These are phyloP conservation scores for Boletus fagicola DNA, from an alignment of 768 basidiomycete species.

Conservation along the genomic window DNA sequence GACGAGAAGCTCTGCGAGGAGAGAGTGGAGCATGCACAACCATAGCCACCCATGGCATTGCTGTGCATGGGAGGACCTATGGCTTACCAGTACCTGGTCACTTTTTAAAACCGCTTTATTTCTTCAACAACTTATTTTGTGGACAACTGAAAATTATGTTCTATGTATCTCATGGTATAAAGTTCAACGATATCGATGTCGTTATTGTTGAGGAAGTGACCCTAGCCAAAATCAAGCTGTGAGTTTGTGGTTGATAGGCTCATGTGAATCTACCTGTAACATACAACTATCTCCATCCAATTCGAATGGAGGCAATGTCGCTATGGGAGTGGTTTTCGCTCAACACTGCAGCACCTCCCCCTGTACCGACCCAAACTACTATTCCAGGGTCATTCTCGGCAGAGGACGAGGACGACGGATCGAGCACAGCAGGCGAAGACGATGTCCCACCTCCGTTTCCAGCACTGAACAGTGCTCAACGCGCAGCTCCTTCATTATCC, in stretches of 20 bases:
- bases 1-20: neutral
- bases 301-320: slow-evolving; percentile 30
- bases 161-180: neutral
- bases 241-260: too few species aligned
- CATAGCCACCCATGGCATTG: too few species aligned
- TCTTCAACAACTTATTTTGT: neutral
- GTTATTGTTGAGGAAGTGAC: too few species aligned
- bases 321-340: slow-evolving; percentile 57
- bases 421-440: slow-evolving; percentile 45
- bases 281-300: too few species aligned
- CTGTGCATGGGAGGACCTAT: neutral
- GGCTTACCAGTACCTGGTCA: too few species aligned
- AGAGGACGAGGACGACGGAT: slow-evolving; percentile 37
- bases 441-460: slow-evolving; percentile 76
- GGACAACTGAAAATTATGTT: neutral
- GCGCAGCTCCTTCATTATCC: slow-evolving; percentile 36
- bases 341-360: slow-evolving; percentile 18
- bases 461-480: slow-evolving; percentile 67
- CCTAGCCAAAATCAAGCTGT: too few species aligned
- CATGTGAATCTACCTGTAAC: too few species aligned
- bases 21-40: neutral
- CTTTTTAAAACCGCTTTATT: neutral
- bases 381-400: slow-evolving; percentile 26
- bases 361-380: neutral
- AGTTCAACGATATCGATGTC: neutral